phyloP scores from a whole-genome alignment of 2,329 filamentous ascomycete species.

The Diaporthe citriasiana region DNA sequence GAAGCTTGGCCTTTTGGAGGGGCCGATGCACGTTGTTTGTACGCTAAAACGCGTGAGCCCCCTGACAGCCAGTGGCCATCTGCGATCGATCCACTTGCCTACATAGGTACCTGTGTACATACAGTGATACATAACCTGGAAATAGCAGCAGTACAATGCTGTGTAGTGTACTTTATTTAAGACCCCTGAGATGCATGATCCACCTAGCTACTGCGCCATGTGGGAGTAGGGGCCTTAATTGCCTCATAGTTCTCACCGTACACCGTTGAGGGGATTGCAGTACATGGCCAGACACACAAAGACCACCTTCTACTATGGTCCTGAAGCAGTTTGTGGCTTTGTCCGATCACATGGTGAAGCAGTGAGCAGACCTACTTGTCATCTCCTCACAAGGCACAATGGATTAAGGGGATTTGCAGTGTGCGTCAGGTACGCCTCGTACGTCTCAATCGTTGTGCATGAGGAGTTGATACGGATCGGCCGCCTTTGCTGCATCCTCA shows the following conservation, averaged over 20 bases:
- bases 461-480: background rate
- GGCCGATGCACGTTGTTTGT: background rate
- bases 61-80: conserved; percentile 23
- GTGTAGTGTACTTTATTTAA: conserved; percentile 19
- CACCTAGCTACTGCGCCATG: conserved; percentile 24
- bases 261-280: background rate
- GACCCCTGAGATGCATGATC: conserved; percentile 27
- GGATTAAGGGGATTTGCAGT: background rate
- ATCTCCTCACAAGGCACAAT: background rate
- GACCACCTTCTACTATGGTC: background rate
- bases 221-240: conserved; percentile 23
- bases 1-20: conserved; percentile 21
- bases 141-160: background rate
- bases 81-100: conserved; percentile 27
- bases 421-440: background rate
- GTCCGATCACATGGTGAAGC: background rate
- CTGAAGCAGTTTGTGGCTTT: background rate
- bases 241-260: conserved; percentile 20
- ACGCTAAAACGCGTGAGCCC: conserved; percentile 21
- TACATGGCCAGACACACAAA: background rate
- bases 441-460: background rate
- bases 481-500: background rate
- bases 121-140: background rate
- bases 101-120: background rate
- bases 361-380: background rate